Base-by-base conservation (phyloP, 139 green algal genomes). In the Pycnococcus provasolii region DNA sequence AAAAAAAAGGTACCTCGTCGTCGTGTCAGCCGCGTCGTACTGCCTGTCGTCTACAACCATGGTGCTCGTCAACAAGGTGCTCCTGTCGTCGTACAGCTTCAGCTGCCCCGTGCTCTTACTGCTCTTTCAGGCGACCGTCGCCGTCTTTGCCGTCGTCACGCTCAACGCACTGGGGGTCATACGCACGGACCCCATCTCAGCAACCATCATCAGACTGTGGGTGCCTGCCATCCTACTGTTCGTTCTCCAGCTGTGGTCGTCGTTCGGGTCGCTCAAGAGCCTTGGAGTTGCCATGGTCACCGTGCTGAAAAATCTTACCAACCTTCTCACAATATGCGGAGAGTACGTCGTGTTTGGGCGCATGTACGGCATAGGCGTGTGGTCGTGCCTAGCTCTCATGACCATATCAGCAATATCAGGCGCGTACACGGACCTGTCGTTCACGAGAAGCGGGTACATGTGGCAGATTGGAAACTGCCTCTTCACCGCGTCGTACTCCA, bases 221-320 rank as follows among this genome's bases (percentile, higher is more conserved):
- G 59, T 89, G 42, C 89, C 89, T 2, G 83, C 92, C 7, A 96
- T 95, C 68, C 7, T 93, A n/a, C 84, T 96, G 7, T 96, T 96
- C 71, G 89, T 95, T 39, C 75, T 74, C 44, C 90, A 92, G 85
- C 83, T 94, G 2, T 79, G 80, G 42, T 88, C 80, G 40, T 79
- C 73, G 64, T 95, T 96, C 66, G 88, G 80, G 53, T 76, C 89
- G 0, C 71, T 96, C 0, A 73, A 84, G 55, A 61, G 69, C 48
- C 60, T 95, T 0, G 81, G 83, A 9, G 83, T 91, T 0, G 77
- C 78, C 51, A 83, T 85, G 72, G 75, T 85, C 3, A 89, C 88
- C 1, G 80, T 94, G 44, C 78, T 96, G 1, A 95, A 96, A 64
- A 95, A 96, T 74, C 67, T 94, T 5, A 87, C 86, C 42, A 96